Evolutionary conservation across 768 basidiomycete genomes (phyloP), one percentile per base, ranked within the genome.

Genomic region (Lactarius pseudohatsudake): DNA sequence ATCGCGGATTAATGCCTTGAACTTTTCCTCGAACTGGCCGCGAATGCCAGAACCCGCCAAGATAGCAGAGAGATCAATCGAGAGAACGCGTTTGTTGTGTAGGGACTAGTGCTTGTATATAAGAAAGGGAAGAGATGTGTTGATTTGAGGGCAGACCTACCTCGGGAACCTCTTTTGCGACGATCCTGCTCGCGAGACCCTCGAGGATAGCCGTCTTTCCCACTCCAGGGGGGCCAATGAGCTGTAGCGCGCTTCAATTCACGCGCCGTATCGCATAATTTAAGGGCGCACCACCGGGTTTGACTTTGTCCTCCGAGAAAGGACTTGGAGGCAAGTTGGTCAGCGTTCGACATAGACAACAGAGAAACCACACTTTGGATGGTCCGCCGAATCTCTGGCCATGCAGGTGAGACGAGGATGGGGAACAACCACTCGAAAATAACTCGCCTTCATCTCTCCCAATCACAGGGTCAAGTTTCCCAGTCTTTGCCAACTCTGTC

Each of bases 161-260:
- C 81, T 96, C 94, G 20, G 94, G 94, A 9, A 96, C 94, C 75
- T 96, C 93, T 74, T 88, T 91, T 3, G 90, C 85, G 0, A 96
- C 86, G 61, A 96, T 94, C 28, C 94, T 81, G 70, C 85, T 90
- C 0, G 94, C 94, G 18, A 97, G 82, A 2, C 94, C 94, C 77
- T 96, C 94, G 15, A 96, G 75, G 60, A 96, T 94, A 0, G 94
- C 93, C 0, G 94, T 96, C 78, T 97, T 97, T 0, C 94, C 94
- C 15, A 95, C 92, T 65, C 94, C 94, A 3, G 94, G 92, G 30
- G 91, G 88, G 7, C 92, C 90, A 62, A 92, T 90, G 56, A 92
- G 82, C 89, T 90, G 10, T 50, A 26, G 55, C 32, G 13, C 6
- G 20, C 5, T 40, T 50, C 15, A 64, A 20, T 30, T 4, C 8